These are phyloP conservation scores for Talaromyces piceae DNA, from an alignment of 2,329 filamentous ascomycete species.

Conservation along the genomic window DNA sequence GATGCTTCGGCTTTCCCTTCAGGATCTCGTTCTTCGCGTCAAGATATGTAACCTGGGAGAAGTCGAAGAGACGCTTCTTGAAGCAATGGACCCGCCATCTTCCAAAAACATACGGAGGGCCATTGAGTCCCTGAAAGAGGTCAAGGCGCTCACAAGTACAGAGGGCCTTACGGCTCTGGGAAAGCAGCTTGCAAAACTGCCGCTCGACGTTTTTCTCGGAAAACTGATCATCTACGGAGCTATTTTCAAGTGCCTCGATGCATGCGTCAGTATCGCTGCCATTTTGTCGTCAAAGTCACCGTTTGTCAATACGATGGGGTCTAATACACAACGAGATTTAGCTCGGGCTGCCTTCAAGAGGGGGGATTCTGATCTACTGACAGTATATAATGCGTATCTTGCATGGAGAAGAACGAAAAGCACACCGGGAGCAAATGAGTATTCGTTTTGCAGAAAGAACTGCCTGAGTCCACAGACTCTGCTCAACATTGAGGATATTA, in stretches of 20 bases:
- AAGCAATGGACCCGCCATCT: constrained; percentile 83
- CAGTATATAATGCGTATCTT: constrained; percentile 86
- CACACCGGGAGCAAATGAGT: constrained; percentile 64
- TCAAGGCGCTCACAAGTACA: constrained; percentile 70
- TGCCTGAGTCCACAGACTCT: constrained; percentile 85
- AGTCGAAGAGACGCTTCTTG: constrained; percentile 80
- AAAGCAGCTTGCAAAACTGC: constrained; percentile 75
- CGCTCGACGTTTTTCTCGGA: constrained; percentile 87
- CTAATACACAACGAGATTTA: constrained; percentile 72
- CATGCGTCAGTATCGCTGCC: constrained; percentile 82
- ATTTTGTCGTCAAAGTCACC: constrained; percentile 93
- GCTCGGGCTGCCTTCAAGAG: constrained; percentile 72
- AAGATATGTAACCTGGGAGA: constrained; percentile 96
- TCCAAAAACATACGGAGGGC: constrained; percentile 88
- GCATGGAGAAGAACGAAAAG: constrained; percentile 80
- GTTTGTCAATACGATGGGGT: constrained; percentile 79
- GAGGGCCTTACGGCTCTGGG: constrained; percentile 87
- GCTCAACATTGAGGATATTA: constrained; percentile 88
- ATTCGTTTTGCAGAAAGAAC: constrained; percentile 89
- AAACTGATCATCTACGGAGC: constrained; percentile 84
- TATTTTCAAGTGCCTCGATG: constrained; percentile 86
- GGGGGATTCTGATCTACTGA: constrained; percentile 85
- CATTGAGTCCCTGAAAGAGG: constrained; percentile 87
- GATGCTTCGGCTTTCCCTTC: constrained; percentile 86
- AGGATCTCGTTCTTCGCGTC: constrained; percentile 89